Base-by-base conservation (phyloP, 768 basidiomycete genomes). In the Lentinula lateritia region DNA sequence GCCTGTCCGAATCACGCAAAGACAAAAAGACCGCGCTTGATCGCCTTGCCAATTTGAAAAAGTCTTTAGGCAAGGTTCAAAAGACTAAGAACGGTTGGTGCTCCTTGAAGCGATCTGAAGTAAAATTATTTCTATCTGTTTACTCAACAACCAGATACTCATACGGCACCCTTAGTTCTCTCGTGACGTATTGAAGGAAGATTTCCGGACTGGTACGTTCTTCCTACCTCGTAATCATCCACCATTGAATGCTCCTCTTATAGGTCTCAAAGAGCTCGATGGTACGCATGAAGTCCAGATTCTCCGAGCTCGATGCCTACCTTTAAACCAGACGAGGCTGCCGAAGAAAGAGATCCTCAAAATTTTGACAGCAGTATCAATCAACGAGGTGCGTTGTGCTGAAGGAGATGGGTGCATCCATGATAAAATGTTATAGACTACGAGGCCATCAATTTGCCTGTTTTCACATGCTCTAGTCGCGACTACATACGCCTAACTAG, bases 31-130 rank as follows among this genome's bases (percentile, higher is more conserved):
- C 75, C 16, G 73, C 76, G 3, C 72, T 70, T 36, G 78, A 77
- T 34, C 66, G 62, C 56, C 65, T 76, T 20, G 66, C 70, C 2
- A 72, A 46, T 2, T 60, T 75, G 23, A 82, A 83, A 65, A 84
- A 80, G 68, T 70, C 66, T 60, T 62, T 73, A 23, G 61, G 41
- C 36, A 71, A 69, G 48, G 64, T 67, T 0, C 74, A 75, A 60
- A 64, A 73, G 64, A 80, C 83, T 61, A 87, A 87, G 74, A 86
- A 86, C 63, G 83, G 78, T 0, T 85, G 83, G 66, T 87, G 85
- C 65, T 83, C 84, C 0, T 65, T 80, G 60, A 84, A 81, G 68
- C 77, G 84, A 5, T 83, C 83, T 2, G 82, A 83, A 72, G 84
- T 83, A 52, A 62, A 70, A 28, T 16, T 6, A 38, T 54, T 50